Conservation (phyloP, 2,329 filamentous ascomycete genomes). For the Leptographium radiaticola region DNA sequence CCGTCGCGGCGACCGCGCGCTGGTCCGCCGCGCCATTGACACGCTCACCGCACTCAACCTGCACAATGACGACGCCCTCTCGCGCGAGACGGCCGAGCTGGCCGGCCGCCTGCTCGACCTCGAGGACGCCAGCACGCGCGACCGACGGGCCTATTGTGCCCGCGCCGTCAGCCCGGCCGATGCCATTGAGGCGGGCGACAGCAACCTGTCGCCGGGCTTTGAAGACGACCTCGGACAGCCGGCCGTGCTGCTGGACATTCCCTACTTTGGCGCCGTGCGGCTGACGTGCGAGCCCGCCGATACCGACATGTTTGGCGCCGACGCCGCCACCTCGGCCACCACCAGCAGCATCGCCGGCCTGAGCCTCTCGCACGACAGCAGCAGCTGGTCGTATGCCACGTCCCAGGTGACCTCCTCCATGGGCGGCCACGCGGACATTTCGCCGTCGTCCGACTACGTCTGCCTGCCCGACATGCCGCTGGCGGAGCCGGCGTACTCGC, state of each 20-base stretch:
- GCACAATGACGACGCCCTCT: slow-evolving; percentile 14
- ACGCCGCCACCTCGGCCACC: not conserved
- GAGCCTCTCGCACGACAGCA: not conserved
- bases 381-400: not conserved
- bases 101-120: slow-evolving; percentile 22
- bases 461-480: not conserved
- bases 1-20: slow-evolving; percentile 25
- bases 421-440: not conserved
- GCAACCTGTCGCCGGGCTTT: too few species aligned
- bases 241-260: slow-evolving; percentile 2
- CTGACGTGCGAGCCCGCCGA: not conserved
- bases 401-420: not conserved
- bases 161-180: not conserved
- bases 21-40: slow-evolving; percentile 22
- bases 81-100: slow-evolving; percentile 18
- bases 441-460: not conserved
- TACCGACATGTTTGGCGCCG: not conserved
- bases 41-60: slow-evolving; percentile 17
- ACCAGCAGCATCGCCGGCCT: not conserved
- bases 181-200: too few species aligned
- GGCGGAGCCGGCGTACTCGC: too few species aligned
- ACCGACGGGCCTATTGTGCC: not conserved
- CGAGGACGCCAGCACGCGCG: slow-evolving; percentile 15
- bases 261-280: slow-evolving; percentile 4
- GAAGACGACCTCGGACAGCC: not conserved